Evolutionary conservation across 352 stramenopile genomes (phyloP).

Genomic region (Phytopythium ostracodes): DNA sequence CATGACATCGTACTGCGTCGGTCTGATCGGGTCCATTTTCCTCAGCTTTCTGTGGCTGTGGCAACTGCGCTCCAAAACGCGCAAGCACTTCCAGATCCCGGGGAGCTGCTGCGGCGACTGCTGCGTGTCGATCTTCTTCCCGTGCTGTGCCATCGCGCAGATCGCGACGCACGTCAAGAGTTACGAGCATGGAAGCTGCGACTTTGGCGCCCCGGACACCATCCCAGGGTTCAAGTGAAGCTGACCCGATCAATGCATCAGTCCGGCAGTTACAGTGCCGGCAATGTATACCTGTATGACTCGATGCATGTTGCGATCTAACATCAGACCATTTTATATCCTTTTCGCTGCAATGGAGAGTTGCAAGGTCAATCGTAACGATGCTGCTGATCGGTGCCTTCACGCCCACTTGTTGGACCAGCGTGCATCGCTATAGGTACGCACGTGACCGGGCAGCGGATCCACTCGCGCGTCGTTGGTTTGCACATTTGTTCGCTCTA

Average conservation of each 20-base stretch:
- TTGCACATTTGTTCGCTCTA: not conserved
- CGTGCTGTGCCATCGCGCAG: conserved; percentile 35
- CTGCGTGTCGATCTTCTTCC: conserved; percentile 27
- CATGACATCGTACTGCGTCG: too few relatives aligned
- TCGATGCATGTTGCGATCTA: too few relatives aligned
- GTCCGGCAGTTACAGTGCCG: too few relatives aligned
- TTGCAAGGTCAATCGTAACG: too few relatives aligned
- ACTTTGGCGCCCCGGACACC: not conserved
- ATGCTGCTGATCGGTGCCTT: not conserved
- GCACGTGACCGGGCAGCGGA: not conserved
- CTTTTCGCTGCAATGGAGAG: not conserved
- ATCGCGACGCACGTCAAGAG: conserved; percentile 23
- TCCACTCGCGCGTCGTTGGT: too few relatives aligned
- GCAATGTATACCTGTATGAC: too few relatives aligned
- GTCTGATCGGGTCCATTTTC: too few relatives aligned
- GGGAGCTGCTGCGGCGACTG: conserved; percentile 26
- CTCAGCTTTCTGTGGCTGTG: conserved; percentile 10
- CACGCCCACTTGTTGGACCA: not conserved
- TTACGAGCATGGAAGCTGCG: not conserved
- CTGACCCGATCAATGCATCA: too few relatives aligned
- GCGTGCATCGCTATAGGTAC: not conserved
- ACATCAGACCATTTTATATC: too few relatives aligned
- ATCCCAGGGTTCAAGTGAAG: not conserved
- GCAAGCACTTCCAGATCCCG: conserved; percentile 34
- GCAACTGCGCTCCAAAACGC: conserved; percentile 21